Evolutionary conservation across 495 filamentous ascomycete species (phyloP), one percentile per base, ranked within the genome.

Genomic region (Clavariopsis aquatica): DNA sequence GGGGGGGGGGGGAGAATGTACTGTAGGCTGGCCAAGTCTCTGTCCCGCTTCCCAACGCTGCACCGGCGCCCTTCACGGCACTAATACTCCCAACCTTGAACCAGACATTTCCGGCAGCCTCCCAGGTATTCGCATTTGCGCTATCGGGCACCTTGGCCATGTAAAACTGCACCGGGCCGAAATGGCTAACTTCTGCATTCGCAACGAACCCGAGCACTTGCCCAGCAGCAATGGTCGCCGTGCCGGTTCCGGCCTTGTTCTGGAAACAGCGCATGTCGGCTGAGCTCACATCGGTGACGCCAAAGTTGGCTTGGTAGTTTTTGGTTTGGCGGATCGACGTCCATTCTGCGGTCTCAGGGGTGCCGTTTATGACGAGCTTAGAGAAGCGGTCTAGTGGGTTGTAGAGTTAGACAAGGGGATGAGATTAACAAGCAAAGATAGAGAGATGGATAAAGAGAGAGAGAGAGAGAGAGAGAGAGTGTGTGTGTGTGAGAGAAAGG

Each of bases 191-290:
- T n/a, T 52, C 1, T 10, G 65, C 46, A 10, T 17, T 41, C 17
- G 65, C 65, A 8, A 55, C 55, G 34, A 68, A 68, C 24, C 65
- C 65, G 2, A 68, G 26, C 1, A 28, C 57, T 1, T 63, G 52
- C 12, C 65, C 65, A 10, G 65, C 65, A 49, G 60, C 60, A 19
- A 68, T 27, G n/a, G 60, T 64, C 15, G 59, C 60, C 10, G 65
- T 64, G 17, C 43, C 52, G 1, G 45, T 52, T 8, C 65, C 65
- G 10, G 29, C 41, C 10, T 31, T 41, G 15, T 41, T 62, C 54
- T 68, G 65, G 54, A 49, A 68, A 45, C 65, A 68, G n/a, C 65
- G 65, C 53, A 68, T 68, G 41, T 63, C 65, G 17, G 59, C 29
- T 26, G 34, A 49, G 34, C 23, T 47, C n/a, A 68, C 65, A 38